Conservation (phyloP, 163 green algal genomes). For the Scenedesmus sp. region DNA sequence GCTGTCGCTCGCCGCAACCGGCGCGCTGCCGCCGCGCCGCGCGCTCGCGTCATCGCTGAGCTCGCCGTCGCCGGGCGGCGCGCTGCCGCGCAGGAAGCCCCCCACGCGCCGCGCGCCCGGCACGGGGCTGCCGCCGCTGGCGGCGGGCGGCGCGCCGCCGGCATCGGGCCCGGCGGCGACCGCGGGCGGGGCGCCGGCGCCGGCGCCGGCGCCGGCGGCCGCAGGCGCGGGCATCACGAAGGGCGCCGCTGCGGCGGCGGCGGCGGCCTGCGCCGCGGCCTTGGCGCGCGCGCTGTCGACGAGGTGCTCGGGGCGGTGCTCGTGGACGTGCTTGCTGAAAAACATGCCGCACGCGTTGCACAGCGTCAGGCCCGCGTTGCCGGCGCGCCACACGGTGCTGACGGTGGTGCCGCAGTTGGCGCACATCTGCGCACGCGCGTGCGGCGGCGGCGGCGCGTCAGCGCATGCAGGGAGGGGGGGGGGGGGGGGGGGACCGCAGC, state of each 20-base stretch:
- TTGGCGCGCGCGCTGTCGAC: constrained; percentile 26
- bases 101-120: too few species aligned
- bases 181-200: not conserved
- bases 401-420: constrained; percentile 31
- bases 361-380: constrained; percentile 27
- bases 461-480: not conserved
- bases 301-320: constrained; percentile 35
- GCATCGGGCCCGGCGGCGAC: not conserved
- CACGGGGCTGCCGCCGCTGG: too few species aligned
- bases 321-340: constrained; percentile 40
- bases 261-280: constrained; percentile 16
- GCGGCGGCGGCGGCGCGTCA: not conserved
- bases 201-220: not conserved
- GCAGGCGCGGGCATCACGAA: too few species aligned
- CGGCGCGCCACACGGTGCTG: constrained; percentile 31
- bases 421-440: constrained; percentile 12
- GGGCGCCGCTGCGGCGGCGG: not conserved
- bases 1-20: not conserved
- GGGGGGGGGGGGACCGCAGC: not conserved
- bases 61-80: constrained; percentile 1
- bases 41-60: constrained; percentile 18
- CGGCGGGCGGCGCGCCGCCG: not conserved
- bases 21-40: not conserved
- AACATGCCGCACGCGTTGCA: constrained; percentile 44
- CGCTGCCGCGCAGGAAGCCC: not conserved